These are phyloP conservation scores for Thelonectria blattea DNA, from an alignment of 2,329 filamentous ascomycete species.

Conservation along the genomic window DNA sequence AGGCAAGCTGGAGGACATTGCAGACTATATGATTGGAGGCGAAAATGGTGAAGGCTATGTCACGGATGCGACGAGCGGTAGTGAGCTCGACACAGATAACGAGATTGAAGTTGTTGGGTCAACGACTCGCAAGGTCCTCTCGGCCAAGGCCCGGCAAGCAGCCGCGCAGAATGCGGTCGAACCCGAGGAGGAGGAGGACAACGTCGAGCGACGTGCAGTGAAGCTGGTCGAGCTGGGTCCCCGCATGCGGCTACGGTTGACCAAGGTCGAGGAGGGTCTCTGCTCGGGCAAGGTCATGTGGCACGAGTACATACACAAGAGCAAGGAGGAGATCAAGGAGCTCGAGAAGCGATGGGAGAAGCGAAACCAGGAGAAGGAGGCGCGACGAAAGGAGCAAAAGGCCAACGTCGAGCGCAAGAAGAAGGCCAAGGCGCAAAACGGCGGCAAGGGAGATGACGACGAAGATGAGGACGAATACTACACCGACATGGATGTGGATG, in stretches of 20 bases:
- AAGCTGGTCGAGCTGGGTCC: slow-evolving; percentile 93
- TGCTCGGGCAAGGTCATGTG: slow-evolving; percentile 93
- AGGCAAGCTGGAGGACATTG: slow-evolving; percentile 88
- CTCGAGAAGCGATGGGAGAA: slow-evolving; percentile 85
- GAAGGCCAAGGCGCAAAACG: slow-evolving; percentile 49
- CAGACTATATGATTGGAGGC: slow-evolving; percentile 90
- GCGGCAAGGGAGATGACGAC: slow-evolving; percentile 45
- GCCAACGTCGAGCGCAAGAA: slow-evolving; percentile 91
- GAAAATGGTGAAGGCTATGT: slow-evolving; percentile 80
- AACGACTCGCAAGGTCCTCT: slow-evolving; percentile 66
- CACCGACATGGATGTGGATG: slow-evolving; percentile 53
- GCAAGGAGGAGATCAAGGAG: slow-evolving; percentile 74
- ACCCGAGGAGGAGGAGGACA: slow-evolving; percentile 56
- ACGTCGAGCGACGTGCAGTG: slow-evolving; percentile 83
- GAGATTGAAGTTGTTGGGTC: slow-evolving; percentile 85
- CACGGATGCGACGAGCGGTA: slow-evolving; percentile 84
- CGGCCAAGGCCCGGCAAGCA: slow-evolving; percentile 55
- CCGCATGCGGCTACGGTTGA: slow-evolving; percentile 84
- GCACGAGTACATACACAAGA: slow-evolving; percentile 94
- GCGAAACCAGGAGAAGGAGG: slow-evolving; percentile 80
- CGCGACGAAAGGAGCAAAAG: slow-evolving; percentile 79
- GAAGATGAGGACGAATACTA: slow-evolving; percentile 51
- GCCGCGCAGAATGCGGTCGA: slow-evolving; percentile 48
- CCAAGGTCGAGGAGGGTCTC: slow-evolving; percentile 94
- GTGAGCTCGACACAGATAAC: slow-evolving; percentile 90